A percentile compares a stretch with the other conserved stretches of the same genome.
phyloP scores from a whole-genome alignment of 352 stramenopile genomes.

The Detonula confervacea region DNA sequence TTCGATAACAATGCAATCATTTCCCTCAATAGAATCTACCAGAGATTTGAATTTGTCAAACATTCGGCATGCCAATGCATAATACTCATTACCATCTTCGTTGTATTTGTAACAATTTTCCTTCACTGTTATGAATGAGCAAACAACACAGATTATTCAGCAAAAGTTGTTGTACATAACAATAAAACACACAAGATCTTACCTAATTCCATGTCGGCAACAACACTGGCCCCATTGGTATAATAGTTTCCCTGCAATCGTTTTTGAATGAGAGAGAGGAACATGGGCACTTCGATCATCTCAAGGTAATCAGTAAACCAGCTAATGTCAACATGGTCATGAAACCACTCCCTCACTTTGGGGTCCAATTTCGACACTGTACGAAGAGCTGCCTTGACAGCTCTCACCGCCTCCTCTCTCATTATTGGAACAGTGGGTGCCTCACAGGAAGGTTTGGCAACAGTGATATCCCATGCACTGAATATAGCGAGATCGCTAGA shows the following conservation, averaged over 20 bases:
- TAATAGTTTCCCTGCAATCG: conserved; percentile 71
- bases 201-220: conserved; percentile 73
- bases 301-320: conserved; percentile 66
- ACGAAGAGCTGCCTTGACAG: conserved; percentile 41
- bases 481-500: conserved; percentile 22
- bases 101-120: conserved; percentile 87
- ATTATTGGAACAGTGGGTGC: conserved; percentile 32
- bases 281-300: conserved; percentile 76
- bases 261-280: conserved; percentile 53
- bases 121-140: too few relatives aligned
- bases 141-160: too few relatives aligned
- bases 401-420: conserved; percentile 49
- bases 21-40: conserved; percentile 47
- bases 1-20: conserved; percentile 8
- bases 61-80: conserved; percentile 60
- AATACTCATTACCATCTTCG: conserved; percentile 61
- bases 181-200: too few relatives aligned
- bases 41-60: conserved; percentile 63
- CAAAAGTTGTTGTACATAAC: too few relatives aligned
- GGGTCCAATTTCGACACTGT: conserved; percentile 35
- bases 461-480: conserved; percentile 70
- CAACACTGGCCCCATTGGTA: conserved; percentile 68
- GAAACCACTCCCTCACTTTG: conserved; percentile 49
- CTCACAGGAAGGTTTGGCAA: conserved; percentile 11
- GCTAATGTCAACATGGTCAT: conserved; percentile 51